Percentiles rank a stretch among this genome's conserved stretches.
Evolutionary conservation across 1,139 yeast species (phyloP).

Genomic region (Lodderomyces parapsilosis): DNA sequence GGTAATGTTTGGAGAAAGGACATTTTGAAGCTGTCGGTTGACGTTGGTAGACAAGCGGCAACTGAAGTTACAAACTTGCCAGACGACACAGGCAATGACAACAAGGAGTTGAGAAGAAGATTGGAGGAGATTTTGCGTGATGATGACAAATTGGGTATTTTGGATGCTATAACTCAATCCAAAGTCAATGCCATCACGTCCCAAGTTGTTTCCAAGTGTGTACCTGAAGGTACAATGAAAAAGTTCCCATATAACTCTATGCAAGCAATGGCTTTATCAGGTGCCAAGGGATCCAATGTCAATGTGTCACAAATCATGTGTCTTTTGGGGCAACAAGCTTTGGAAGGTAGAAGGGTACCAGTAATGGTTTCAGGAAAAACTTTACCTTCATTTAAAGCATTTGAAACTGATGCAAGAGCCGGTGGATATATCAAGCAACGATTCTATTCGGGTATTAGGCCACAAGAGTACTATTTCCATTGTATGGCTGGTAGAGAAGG

Average conservation of each 20-base stretch:
- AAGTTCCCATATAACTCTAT: constrained; percentile 93
- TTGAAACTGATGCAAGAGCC: constrained; percentile 95
- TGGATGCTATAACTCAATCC: constrained; percentile 94
- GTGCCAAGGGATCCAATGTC: constrained; percentile 98
- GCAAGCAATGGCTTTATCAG: constrained; percentile 99
- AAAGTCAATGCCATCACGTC: constrained; percentile 92
- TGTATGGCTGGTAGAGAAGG: constrained; percentile 99
- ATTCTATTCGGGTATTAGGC: constrained; percentile 95
- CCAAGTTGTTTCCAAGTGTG: constrained; percentile 89
- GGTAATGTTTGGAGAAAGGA: constrained; percentile 91
- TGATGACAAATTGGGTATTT: constrained; percentile 84
- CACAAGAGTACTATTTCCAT: constrained; percentile 99
- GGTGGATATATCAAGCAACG: constrained; percentile 98
- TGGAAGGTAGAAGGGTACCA: constrained; percentile 99
- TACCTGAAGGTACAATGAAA: constrained; percentile 95
- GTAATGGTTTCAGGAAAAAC: constrained; percentile 99
- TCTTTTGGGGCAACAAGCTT: constrained; percentile 96
- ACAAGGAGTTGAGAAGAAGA: constrained; percentile 81
- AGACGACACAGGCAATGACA: constrained; percentile 50
- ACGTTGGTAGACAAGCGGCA: constrained; percentile 89
- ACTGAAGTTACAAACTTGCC: constrained; percentile 89
- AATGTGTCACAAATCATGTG: constrained; percentile 99
- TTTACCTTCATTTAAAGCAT: constrained; percentile 93
- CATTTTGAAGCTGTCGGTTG: constrained; percentile 71
- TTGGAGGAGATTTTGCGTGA: constrained; percentile 94